These are phyloP conservation scores for Barnettozyma populi DNA, from an alignment of 805 yeast species.

Conservation along the genomic window DNA sequence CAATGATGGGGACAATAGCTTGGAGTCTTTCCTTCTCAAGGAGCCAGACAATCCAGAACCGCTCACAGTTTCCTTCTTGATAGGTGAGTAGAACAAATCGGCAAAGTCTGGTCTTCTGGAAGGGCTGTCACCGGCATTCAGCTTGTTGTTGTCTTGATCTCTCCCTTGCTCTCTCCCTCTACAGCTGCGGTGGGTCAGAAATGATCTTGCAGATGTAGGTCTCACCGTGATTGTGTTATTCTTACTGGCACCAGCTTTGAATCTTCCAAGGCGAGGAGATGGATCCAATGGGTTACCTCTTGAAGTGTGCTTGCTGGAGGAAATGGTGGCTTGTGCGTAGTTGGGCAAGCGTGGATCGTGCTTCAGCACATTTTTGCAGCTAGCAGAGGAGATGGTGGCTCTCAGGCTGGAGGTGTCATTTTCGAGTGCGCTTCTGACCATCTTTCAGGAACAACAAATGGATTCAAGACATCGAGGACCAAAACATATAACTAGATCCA, in stretches of 20 bases:
- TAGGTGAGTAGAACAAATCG: constrained; percentile 1
- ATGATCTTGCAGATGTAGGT: constrained; percentile 1
- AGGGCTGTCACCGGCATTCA: background rate
- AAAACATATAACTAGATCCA: background rate
- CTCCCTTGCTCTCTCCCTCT: background rate
- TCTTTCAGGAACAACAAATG: background rate
- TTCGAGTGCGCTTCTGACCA: background rate
- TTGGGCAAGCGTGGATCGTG: constrained; percentile 11
- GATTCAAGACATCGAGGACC: background rate
- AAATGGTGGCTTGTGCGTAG: constrained; percentile 22
- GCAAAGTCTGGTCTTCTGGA: background rate
- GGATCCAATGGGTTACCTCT: background rate
- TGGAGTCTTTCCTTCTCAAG: background rate
- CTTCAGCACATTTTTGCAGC: background rate
- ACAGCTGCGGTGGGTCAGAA: background rate
- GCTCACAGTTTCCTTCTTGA: background rate
- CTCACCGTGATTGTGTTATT: background rate
- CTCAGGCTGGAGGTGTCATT: background rate
- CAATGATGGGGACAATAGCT: background rate
- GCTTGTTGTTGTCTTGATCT: background rate
- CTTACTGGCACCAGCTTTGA: constrained; percentile 5
- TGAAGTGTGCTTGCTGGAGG: constrained; percentile 9
- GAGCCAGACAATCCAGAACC: background rate
- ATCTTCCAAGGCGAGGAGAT: background rate
- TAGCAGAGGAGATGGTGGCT: background rate